Evolutionary conservation across 2,329 filamentous ascomycete genomes (phyloP).

Genomic region (Helminthosporium solani): DNA sequence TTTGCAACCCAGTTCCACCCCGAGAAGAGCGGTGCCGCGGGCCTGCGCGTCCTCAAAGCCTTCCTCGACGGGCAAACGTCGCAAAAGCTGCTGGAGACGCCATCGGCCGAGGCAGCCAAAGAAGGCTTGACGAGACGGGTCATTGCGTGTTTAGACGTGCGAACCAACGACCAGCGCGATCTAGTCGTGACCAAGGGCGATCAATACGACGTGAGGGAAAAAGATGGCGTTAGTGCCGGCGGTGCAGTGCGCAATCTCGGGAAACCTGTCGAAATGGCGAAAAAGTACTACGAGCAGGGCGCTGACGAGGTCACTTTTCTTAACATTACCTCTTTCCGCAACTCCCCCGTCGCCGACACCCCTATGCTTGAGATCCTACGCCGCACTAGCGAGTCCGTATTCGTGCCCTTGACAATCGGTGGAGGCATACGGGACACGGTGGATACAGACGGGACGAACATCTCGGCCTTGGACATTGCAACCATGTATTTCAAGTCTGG

Average conservation of each 20-base stretch:
- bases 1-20: slow-evolving; percentile 96
- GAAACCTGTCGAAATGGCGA: slow-evolving; percentile 94
- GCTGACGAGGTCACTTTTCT: slow-evolving; percentile 97
- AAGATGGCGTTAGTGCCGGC: slow-evolving; percentile 58
- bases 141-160: slow-evolving; percentile 94
- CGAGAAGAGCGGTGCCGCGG: slow-evolving; percentile 91
- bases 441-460: slow-evolving; percentile 80
- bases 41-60: slow-evolving; percentile 77
- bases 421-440: slow-evolving; percentile 92
- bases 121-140: slow-evolving; percentile 87
- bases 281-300: slow-evolving; percentile 91
- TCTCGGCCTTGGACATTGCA: slow-evolving; percentile 90
- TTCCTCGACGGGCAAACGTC: slow-evolving; percentile 75
- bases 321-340: slow-evolving; percentile 97
- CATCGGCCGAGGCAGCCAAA: slow-evolving; percentile 30
- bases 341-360: slow-evolving; percentile 86
- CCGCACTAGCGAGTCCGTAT: slow-evolving; percentile 83
- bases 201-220: slow-evolving; percentile 97
- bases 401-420: slow-evolving; percentile 92
- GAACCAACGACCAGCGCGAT: slow-evolving; percentile 90
- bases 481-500: slow-evolving; percentile 97
- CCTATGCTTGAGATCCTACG: slow-evolving; percentile 96
- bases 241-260: slow-evolving; percentile 83
- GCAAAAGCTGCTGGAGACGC: slow-evolving; percentile 51
- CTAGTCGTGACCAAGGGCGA: slow-evolving; percentile 98